Conservation (phyloP, 2,329 filamentous ascomycete species). For the Penicillium paneum region DNA sequence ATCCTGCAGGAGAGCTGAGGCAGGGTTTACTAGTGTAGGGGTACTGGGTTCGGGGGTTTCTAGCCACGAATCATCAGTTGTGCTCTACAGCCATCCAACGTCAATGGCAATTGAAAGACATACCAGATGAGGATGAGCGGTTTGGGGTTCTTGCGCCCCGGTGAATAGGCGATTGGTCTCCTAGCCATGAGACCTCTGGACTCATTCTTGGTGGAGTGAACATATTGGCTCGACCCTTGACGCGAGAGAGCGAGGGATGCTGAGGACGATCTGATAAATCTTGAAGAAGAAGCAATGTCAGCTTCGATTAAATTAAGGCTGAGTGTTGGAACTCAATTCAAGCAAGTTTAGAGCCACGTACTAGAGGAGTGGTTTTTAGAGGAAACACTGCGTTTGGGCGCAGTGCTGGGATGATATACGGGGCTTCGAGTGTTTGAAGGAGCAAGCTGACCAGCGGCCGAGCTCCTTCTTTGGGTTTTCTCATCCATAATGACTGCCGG, state of each 20-base stretch:
- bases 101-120: constrained; percentile 2
- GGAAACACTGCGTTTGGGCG: constrained; percentile 17
- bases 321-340: not conserved
- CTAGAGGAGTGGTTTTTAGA: constrained; percentile 21
- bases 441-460: constrained; percentile 23
- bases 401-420: constrained; percentile 25
- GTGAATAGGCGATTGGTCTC: constrained; percentile 28
- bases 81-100: not conserved
- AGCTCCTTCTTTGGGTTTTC: constrained; percentile 25
- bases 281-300: constrained; percentile 18
- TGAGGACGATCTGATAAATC: constrained; percentile 25
- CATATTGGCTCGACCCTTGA: constrained; percentile 33
- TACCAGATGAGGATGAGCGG: constrained; percentile 23
- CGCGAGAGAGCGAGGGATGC: constrained; percentile 31
- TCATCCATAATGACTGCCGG: constrained; percentile 25
- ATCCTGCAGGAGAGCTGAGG: constrained; percentile 40
- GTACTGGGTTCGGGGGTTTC: constrained; percentile 31
- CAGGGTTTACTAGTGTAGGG: constrained; percentile 38
- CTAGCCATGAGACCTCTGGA: constrained; percentile 31
- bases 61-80: constrained; percentile 13
- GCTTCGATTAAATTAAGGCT: not conserved
- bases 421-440: constrained; percentile 23
- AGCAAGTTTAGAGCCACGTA: constrained; percentile 14
- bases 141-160: constrained; percentile 23
- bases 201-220: constrained; percentile 28